Evolutionary conservation across 2,329 filamentous ascomycete genomes (phyloP).

Genomic region (Simplicillium sp.): DNA sequence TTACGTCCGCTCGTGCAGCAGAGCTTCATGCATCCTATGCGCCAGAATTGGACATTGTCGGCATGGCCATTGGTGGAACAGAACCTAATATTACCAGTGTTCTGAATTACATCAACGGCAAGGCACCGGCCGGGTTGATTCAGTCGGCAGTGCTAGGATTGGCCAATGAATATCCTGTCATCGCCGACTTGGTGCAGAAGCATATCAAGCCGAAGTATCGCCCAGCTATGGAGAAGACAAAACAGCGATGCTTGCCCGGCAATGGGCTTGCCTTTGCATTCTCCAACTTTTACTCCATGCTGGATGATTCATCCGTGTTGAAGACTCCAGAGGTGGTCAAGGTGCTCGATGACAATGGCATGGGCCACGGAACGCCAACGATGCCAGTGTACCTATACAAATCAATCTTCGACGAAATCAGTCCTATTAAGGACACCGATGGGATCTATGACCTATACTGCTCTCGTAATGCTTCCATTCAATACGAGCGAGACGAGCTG

Average conservation of each 20-base stretch:
- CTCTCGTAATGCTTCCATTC: background rate
- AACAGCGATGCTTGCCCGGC: constrained; percentile 15
- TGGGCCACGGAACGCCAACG: constrained; percentile 27
- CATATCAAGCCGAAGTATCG: constrained; percentile 9
- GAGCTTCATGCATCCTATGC: constrained; percentile 16
- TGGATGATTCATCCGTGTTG: constrained; percentile 23
- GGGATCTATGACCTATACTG: background rate
- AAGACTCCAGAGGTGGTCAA: constrained; percentile 13
- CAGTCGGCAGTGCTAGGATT: constrained; percentile 12
- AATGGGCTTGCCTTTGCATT: constrained; percentile 15
- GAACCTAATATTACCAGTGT: constrained; percentile 10
- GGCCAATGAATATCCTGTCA: constrained; percentile 10
- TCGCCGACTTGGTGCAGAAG: constrained; percentile 6
- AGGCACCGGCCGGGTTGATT: constrained; percentile 10
- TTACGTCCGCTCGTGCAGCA: constrained; percentile 13
- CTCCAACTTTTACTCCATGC: constrained; percentile 29
- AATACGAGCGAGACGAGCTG: background rate
- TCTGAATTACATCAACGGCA: constrained; percentile 9
- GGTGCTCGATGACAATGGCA: constrained; percentile 16
- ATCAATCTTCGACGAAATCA: constrained; percentile 26
- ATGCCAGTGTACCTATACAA: constrained; percentile 43
- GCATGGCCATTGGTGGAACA: constrained; percentile 15
- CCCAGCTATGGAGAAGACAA: constrained; percentile 16
- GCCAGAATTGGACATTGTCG: constrained; percentile 13
- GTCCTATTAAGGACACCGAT: background rate